phyloP scores from a whole-genome alignment of 441 rosid species.

The Syzygium syzygioides region DNA sequence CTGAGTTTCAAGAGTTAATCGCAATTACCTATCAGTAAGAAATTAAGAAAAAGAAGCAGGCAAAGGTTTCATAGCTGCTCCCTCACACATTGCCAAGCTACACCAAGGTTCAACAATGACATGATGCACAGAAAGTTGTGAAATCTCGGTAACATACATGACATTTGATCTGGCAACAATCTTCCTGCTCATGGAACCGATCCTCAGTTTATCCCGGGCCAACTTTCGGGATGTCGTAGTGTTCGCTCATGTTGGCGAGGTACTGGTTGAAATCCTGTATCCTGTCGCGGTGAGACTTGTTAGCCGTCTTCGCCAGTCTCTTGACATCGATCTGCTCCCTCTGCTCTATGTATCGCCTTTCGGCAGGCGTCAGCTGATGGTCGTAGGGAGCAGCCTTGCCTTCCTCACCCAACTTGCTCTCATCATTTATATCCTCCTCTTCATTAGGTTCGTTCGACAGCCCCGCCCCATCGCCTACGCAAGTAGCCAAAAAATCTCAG shows the following conservation, averaged over 20 bases:
- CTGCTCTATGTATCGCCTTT: constrained; percentile 54
- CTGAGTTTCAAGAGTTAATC: neutral
- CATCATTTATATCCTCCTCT: constrained; percentile 19
- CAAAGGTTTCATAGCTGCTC: neutral
- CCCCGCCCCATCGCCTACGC: constrained; percentile 23
- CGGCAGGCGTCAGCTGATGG: constrained; percentile 56
- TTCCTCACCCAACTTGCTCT: constrained; percentile 22
- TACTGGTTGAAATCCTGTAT: constrained; percentile 72
- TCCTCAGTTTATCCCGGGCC: constrained; percentile 45
- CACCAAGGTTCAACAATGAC: neutral
- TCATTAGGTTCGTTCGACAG: constrained; percentile 16
- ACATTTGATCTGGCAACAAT: neutral
- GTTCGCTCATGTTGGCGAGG: constrained; percentile 71
- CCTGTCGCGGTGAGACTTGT: constrained; percentile 60
- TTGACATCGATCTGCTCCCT: constrained; percentile 43
- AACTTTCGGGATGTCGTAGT: constrained; percentile 74
- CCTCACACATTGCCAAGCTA: neutral
- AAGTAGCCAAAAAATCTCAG: neutral
- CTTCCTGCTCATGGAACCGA: neutral
- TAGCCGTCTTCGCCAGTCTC: constrained; percentile 58
- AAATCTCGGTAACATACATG: neutral
- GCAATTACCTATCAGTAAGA: neutral
- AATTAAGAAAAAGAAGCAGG: neutral
- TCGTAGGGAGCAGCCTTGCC: constrained; percentile 23
- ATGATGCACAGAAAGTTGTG: neutral